These are phyloP conservation scores for Chlorella ohadii DNA, from an alignment of 139 green algal species.

Conservation along the genomic window DNA sequence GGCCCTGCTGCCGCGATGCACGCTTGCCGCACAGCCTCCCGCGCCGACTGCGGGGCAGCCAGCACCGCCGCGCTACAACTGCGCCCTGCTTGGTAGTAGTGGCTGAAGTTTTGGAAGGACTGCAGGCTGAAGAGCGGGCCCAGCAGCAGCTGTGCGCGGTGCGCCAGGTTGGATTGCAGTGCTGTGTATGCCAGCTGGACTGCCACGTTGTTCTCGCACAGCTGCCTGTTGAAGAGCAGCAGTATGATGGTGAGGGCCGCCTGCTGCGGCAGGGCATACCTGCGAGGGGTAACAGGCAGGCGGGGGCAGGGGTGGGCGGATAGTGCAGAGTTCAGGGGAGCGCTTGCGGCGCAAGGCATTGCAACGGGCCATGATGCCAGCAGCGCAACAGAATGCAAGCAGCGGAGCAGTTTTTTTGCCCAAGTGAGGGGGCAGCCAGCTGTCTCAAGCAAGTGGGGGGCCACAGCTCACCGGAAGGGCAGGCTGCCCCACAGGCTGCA, in stretches of 20 bases:
- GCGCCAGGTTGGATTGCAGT: background rate
- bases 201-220: background rate
- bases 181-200: background rate
- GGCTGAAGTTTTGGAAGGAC: background rate
- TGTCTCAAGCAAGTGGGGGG: too few species aligned
- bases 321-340: too few species aligned
- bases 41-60: background rate
- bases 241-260: conserved; percentile 6
- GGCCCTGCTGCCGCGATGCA: background rate
- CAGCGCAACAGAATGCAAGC: too few species aligned
- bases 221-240: conserved; percentile 1
- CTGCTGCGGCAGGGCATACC: conserved; percentile 5
- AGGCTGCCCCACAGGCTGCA: conserved; percentile 14
- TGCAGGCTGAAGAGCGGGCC: background rate
- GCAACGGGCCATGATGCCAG: too few species aligned
- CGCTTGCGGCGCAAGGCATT: too few species aligned
- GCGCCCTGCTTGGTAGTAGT: background rate
- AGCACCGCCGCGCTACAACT: background rate
- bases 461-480: conserved; percentile 9
- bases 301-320: background rate
- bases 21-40: background rate
- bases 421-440: too few species aligned
- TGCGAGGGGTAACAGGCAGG: background rate
- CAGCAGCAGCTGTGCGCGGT: background rate
- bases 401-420: too few species aligned